Percentiles rank a stretch among this genome's conserved stretches.
Evolutionary conservation across 2,329 filamentous ascomycete genomes (phyloP).

Genomic region (Escovopsis weberi): DNA sequence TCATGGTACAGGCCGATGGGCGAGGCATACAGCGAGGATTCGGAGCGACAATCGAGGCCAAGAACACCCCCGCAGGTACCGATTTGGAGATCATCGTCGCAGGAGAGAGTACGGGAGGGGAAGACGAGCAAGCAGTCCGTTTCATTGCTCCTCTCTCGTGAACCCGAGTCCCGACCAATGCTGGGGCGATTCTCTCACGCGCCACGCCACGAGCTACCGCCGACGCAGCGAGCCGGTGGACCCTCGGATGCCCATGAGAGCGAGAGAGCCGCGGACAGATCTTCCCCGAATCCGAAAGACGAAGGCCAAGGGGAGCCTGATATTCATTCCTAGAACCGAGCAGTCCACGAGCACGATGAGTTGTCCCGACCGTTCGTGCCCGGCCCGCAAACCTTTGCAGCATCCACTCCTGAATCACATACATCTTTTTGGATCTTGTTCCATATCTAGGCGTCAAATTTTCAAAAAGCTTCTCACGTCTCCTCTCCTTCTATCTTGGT

Average conservation of each 20-base stretch:
- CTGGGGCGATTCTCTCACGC: slow-evolving; percentile 2
- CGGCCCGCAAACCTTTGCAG: too few relatives aligned
- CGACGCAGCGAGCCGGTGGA: slow-evolving; percentile 2
- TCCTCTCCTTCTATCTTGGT: too few relatives aligned
- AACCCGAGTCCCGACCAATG: slow-evolving; percentile 2
- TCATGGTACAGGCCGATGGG: slow-evolving; percentile 19
- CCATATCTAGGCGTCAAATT: too few relatives aligned
- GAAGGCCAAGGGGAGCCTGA: slow-evolving; percentile 3
- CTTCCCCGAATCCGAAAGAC: slow-evolving; percentile 1
- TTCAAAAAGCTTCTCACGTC: too few relatives aligned
- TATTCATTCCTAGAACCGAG: neutral
- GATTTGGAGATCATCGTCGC: slow-evolving; percentile 7
- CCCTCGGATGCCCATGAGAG: slow-evolving; percentile 1
- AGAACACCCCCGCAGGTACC: slow-evolving; percentile 8
- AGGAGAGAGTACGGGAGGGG: slow-evolving; percentile 13
- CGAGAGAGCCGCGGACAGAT: slow-evolving; percentile 1
- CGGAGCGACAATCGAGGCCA: slow-evolving; percentile 8
- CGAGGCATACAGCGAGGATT: slow-evolving; percentile 10
- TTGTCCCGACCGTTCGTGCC: neutral
- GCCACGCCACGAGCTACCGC: slow-evolving; percentile 3
- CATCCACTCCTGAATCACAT: too few relatives aligned
- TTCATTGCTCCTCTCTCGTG: slow-evolving; percentile 17
- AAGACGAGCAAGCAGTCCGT: slow-evolving; percentile 20
- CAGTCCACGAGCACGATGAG: slow-evolving; percentile 1
- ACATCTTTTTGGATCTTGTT: too few relatives aligned